Base-by-base conservation (phyloP, 108 stramenopile species). In the Cyclostephanos invisitatus region DNA sequence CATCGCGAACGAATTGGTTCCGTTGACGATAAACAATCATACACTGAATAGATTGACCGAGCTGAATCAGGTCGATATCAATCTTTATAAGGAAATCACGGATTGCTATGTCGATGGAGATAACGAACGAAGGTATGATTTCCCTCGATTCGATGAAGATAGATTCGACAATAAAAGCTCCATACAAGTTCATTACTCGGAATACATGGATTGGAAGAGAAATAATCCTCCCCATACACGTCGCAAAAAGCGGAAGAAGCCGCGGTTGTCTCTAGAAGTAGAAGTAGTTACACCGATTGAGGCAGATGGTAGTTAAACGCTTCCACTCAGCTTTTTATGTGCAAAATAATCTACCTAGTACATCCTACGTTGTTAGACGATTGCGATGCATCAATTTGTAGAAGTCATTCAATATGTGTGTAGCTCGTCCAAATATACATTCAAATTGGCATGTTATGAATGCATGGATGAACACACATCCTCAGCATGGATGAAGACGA, bases 71-170 rank as follows among this genome's bases (percentile, higher is more conserved):
- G 32, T 32, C 32, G 32, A 32, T 32, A 32, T 32, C 32, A 32
- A 32, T 2, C 27, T 81, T 40, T 81, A 81, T 48, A 59, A 73
- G 48, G 70, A 64, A 8, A 38, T 81, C 15, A 81, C 35, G 15
- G 48, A 76, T 51, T 81, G 80, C 17, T 40, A 3, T 32, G 32
- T 61, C 21, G 40, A 61, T 61, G 29, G 11, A n/a, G 60, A 40
- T n/a, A 37, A 61, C 37, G 60, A 22, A 2, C 11, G 44, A 61
- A n/a, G 36, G 36, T 61, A 40, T 21, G 20, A 61, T 38, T 61
- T 61, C 21, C 60, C 60, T 2, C 0, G 2, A n/a, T 61, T 61
- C 0, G 60, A 61, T 38, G 36, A 2, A 61, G 35, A 18, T 7
- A 42, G 60, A 61, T 61, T 61, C 36, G 36, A 61, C 22, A 54